Base-by-base conservation (phyloP, 163 green algal genomes). In the Scenedesmus sp. region DNA sequence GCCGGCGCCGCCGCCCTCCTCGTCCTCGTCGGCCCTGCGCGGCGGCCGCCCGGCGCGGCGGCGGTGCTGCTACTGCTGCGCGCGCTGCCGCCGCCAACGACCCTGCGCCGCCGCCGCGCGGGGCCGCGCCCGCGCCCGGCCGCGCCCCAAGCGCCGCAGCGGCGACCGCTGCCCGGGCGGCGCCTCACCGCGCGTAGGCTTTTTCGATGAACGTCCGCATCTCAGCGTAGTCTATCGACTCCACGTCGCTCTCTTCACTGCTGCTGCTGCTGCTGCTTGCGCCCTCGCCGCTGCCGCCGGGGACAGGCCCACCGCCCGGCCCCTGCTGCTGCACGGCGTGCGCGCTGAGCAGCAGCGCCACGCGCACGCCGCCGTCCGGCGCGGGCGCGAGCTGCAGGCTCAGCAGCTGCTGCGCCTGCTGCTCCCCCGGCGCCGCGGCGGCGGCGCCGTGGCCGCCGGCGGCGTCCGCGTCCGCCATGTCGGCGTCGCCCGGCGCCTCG, bases 241-340 rank as follows among this genome's bases (percentile, higher is more conserved):
- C 57, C 42, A 60, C 70, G 36, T 60, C 70, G n/a, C 26, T 51
- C 2, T 48, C 29, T 24, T 36, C 42, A n/a, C 70, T 78, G 70
- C 70, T 79, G 57, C 58, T 71, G 60, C 58, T 64, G 58, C 70
- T 78, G 44, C 56, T 70, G 53, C 56, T 65, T 3, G 33, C 31
- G 13, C 18, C 31, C 22, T 75, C 66, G 3, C 44, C 29, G 39
- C 69, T 77, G 69, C 54, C 58, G 54, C 69, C 57, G n/a, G n/a
- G n/a, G n/a, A n/a, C n/a, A n/a, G n/a, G n/a, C n/a, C n/a, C n/a
- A n/a, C n/a, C n/a, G n/a, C n/a, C n/a, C n/a, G n/a, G 39, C 39
- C 39, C 39, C 7, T 47, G 39, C 39, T 47, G 39, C 39, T 47
- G 39, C 39, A 47, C 39, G 39, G 39, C 6, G 39, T 47, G 39